These are phyloP conservation scores for Umbelopsis sp. DNA, from an alignment of 192 early-diverging fungal species.

Conservation along the genomic window DNA sequence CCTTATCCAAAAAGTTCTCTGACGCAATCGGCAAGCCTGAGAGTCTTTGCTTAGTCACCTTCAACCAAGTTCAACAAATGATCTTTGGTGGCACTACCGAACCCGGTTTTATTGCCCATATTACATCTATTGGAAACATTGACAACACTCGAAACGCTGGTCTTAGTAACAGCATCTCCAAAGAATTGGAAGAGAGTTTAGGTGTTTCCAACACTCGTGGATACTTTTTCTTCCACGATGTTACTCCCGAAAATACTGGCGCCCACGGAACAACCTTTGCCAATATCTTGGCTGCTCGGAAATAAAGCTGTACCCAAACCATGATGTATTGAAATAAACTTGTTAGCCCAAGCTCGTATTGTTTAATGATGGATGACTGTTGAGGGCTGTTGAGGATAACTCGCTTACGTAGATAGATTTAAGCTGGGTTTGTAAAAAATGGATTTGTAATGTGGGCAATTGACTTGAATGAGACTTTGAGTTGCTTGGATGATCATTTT, in stretches of 20 bases:
- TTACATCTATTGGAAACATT: constrained; percentile 33
- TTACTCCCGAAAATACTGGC: constrained; percentile 27
- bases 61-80: constrained; percentile 22
- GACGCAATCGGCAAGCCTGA: constrained; percentile 41
- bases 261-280: constrained; percentile 27
- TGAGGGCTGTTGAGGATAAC: too few relatives aligned
- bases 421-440: too few relatives aligned
- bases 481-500: too few relatives aligned
- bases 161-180: constrained; percentile 1
- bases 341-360: too few relatives aligned
- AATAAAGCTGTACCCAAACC: neutral
- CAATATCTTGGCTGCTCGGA: neutral
- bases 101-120: constrained; percentile 28
- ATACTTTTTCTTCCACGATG: constrained; percentile 34
- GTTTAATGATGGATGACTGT: too few relatives aligned
- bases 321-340: too few relatives aligned
- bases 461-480: too few relatives aligned
- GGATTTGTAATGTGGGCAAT: too few relatives aligned
- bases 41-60: constrained; percentile 34
- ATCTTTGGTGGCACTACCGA: constrained; percentile 24
- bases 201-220: constrained; percentile 21
- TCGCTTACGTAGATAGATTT: too few relatives aligned
- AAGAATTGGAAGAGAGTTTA: constrained; percentile 21
- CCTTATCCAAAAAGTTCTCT: constrained; percentile 25
- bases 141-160: constrained; percentile 22